A percentile compares a stretch with the other conserved stretches of the same genome.
Conservation (phyloP, 768 basidiomycete species). For the Harrya chromipes region DNA sequence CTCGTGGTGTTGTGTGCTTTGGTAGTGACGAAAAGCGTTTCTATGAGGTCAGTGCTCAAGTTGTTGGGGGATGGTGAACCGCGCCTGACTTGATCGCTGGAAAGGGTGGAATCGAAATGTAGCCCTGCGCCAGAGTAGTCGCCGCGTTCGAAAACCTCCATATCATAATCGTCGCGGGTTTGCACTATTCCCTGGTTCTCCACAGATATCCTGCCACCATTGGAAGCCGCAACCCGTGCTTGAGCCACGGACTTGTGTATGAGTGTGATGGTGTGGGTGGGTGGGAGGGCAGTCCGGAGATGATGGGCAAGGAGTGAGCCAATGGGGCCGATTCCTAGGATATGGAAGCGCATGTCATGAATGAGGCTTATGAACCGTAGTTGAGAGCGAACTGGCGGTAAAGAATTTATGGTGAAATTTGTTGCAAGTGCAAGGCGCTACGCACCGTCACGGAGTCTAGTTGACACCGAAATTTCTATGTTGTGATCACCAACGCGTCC, state of each 20-base stretch:
- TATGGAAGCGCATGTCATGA: constrained; percentile 51
- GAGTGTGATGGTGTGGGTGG: constrained; percentile 56
- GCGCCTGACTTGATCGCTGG: constrained; percentile 11
- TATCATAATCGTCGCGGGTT: constrained; percentile 43
- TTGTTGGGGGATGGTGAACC: constrained; percentile 13
- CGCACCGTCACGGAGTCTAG: no score
- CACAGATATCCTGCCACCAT: constrained; percentile 41
- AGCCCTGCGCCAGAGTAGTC: constrained; percentile 23
- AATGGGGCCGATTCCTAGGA: constrained; percentile 79
- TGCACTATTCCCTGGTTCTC: constrained; percentile 47
- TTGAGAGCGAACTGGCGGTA: no score
- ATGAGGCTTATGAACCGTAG: no score
- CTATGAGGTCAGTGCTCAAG: constrained; percentile 43
- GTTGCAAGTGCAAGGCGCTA: no score
- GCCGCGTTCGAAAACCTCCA: constrained; percentile 44
- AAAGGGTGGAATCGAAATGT: constrained; percentile 13
- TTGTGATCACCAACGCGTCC: no score
- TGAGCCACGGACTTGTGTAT: constrained; percentile 56
- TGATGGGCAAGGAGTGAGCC: constrained; percentile 82
- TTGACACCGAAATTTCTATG: no score
- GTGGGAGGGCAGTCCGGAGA: constrained; percentile 59
- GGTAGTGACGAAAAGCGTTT: constrained; percentile 78
- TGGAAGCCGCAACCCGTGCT: constrained; percentile 33
- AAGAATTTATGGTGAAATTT: no score
- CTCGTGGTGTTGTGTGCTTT: constrained; percentile 67